phyloP scores from a whole-genome alignment of 75 land plant genomes.

The Isoetes taiwanensis region DNA sequence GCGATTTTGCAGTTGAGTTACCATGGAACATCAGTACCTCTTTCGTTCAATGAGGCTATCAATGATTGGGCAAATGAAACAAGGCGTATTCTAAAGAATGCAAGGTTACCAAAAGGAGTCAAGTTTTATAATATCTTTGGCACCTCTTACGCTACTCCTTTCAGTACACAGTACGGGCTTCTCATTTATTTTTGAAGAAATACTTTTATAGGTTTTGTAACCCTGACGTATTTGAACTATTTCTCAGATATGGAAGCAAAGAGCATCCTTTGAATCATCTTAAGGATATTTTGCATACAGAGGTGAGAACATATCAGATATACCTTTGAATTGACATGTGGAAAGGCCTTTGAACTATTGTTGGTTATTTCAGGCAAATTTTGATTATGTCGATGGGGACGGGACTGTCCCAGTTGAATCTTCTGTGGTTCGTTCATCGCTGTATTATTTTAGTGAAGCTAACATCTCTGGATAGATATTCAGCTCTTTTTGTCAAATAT shows the following conservation, averaged over 20 bases:
- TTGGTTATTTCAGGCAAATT: slow-evolving; percentile 51
- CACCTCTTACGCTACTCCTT: slow-evolving; percentile 66
- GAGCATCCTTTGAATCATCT: slow-evolving; percentile 45
- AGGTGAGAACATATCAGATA: slow-evolving; percentile 27
- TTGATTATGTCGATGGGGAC: slow-evolving; percentile 79
- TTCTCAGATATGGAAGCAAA: slow-evolving; percentile 90
- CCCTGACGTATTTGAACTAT: too few species aligned
- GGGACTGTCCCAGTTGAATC: slow-evolving; percentile 94
- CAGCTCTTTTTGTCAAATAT: too few species aligned
- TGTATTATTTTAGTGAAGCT: background rate
- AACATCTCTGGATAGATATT: too few species aligned
- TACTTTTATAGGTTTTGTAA: too few species aligned
- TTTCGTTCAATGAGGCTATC: slow-evolving; percentile 66
- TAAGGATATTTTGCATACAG: slow-evolving; percentile 24
- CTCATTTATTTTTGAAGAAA: background rate
- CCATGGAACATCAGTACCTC: slow-evolving; percentile 41
- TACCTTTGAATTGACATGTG: background rate
- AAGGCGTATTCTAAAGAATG: slow-evolving; percentile 43
- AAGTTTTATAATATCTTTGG: slow-evolving; percentile 86
- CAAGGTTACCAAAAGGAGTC: slow-evolving; percentile 66
- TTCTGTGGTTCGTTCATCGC: slow-evolving; percentile 45
- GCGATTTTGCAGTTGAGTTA: slow-evolving; percentile 40
- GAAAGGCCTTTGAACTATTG: background rate
- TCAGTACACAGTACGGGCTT: slow-evolving; percentile 64
- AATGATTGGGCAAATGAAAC: slow-evolving; percentile 65